Conservation (phyloP, 1,284 basidiomycete genomes). For the Trichosporon sp. region DNA sequence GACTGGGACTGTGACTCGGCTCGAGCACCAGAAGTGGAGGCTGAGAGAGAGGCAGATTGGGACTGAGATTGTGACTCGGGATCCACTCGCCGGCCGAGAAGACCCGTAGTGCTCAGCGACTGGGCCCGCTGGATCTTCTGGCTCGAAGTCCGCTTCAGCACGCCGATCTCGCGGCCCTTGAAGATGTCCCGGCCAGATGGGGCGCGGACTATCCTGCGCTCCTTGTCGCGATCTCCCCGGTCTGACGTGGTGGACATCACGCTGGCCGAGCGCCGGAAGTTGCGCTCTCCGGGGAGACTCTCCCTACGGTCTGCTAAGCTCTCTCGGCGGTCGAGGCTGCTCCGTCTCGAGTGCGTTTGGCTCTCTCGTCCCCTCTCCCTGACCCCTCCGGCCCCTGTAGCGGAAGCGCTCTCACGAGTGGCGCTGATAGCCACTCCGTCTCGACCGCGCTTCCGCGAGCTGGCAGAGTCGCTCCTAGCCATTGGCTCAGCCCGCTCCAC, state of each 20-base stretch:
- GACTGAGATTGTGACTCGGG: conserved; percentile 7
- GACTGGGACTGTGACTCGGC: conserved; percentile 13
- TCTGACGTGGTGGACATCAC: background rate
- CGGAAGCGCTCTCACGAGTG: too few relatives aligned
- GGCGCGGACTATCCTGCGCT: conserved; percentile 14
- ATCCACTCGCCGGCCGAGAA: conserved; percentile 21
- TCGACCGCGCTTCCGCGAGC: background rate
- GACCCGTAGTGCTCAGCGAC: conserved; percentile 9
- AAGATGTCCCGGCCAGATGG: conserved; percentile 41
- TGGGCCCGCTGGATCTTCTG: conserved; percentile 18
- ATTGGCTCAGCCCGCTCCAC: conserved; percentile 1
- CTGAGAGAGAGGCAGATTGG: too few relatives aligned
- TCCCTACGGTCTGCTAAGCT: background rate
- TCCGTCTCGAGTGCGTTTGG: background rate
- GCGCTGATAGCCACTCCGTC: too few relatives aligned
- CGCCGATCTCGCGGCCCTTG: conserved; percentile 11
- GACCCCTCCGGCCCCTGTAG: too few relatives aligned
- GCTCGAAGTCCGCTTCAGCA: conserved; percentile 4
- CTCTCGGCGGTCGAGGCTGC: background rate
- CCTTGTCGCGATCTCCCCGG: background rate
- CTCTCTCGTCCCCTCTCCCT: too few relatives aligned
- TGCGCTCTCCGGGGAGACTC: background rate
- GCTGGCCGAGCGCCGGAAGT: background rate
- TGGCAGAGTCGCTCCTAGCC: background rate
- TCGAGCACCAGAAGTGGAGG: too few relatives aligned